Evolutionary conservation across 192 early-diverging fungal genomes (phyloP).

Genomic region (Spinellus fusiger): DNA sequence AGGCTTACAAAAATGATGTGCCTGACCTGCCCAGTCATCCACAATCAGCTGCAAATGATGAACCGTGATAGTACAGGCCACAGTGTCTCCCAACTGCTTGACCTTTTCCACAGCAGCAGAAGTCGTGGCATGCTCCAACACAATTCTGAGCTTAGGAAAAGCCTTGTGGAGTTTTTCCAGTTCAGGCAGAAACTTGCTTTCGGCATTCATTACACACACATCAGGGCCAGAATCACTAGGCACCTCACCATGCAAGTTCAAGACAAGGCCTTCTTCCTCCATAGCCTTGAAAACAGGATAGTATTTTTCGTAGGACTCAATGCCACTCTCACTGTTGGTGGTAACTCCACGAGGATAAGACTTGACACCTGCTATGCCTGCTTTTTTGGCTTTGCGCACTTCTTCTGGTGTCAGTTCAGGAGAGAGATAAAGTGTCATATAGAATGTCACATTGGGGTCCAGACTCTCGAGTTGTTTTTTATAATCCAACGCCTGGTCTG

Average conservation of each 20-base stretch:
- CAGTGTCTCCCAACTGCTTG: conserved; percentile 84
- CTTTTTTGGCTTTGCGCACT: conserved; percentile 73
- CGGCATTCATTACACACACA: conserved; percentile 94
- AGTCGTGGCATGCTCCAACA: conserved; percentile 95
- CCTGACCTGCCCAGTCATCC: conserved; percentile 97
- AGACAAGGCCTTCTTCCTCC: conserved; percentile 88
- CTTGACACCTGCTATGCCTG: conserved; percentile 85
- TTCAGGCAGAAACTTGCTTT: conserved; percentile 85
- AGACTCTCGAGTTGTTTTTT: conserved; percentile 70
- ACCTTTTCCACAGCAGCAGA: conserved; percentile 89
- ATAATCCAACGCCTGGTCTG: conserved; percentile 84
- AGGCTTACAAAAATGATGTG: conserved; percentile 97
- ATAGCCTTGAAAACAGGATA: conserved; percentile 94
- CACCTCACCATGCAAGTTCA: conserved; percentile 95
- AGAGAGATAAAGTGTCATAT: conserved; percentile 89
- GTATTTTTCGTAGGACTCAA: conserved; percentile 85
- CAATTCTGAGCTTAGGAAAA: conserved; percentile 92
- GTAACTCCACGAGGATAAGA: conserved; percentile 95
- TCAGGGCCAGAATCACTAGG: conserved; percentile 80
- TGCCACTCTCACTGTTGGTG: conserved; percentile 94
- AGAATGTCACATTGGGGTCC: conserved; percentile 81
- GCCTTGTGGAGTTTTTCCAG: conserved; percentile 78
- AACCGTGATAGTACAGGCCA: conserved; percentile 92
- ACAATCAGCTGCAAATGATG: conserved; percentile 89
- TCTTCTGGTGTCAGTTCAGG: conserved; percentile 88